Conservation (phyloP, 495 filamentous ascomycete species). For the Hypomontagnella monticulosa region DNA sequence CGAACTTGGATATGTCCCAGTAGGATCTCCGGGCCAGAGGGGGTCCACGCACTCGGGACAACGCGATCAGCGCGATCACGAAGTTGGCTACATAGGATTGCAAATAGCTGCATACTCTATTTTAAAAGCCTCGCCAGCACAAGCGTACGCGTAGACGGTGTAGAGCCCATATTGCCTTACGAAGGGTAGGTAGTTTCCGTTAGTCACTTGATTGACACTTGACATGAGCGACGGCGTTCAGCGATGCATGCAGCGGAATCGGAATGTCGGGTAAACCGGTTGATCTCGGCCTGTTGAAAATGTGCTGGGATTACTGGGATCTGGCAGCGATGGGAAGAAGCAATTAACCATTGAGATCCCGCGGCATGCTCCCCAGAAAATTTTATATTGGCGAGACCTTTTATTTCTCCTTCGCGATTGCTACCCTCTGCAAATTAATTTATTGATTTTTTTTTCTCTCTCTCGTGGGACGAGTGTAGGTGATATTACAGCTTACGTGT, state of each 20-base stretch:
- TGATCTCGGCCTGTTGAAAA: conserved; percentile 30
- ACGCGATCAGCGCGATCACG: conserved; percentile 32
- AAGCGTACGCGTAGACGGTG: neutral
- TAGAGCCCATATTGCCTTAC: conserved; percentile 21
- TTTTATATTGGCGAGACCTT: conserved; percentile 28
- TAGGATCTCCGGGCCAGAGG: conserved; percentile 15
- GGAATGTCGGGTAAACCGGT: conserved; percentile 41
- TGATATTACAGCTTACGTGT: conserved; percentile 41
- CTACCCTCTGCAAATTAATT: conserved; percentile 27
- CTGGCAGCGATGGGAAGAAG: conserved; percentile 6
- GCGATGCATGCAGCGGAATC: conserved; percentile 25
- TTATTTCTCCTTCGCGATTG: conserved; percentile 14
- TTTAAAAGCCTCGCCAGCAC: conserved; percentile 16
- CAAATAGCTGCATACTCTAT: conserved; percentile 17
- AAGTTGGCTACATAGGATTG: conserved; percentile 28
- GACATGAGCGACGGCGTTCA: conserved; percentile 26
- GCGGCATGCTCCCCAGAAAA: conserved; percentile 30
- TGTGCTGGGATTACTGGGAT: conserved; percentile 11
- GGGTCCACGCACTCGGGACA: conserved; percentile 33
- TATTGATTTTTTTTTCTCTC: neutral
- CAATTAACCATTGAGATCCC: conserved; percentile 31
- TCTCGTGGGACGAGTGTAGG: conserved; percentile 7
- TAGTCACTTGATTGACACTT: conserved; percentile 30
- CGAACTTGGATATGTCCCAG: neutral
- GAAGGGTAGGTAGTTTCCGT: conserved; percentile 34